phyloP scores from a whole-genome alignment of 2,329 filamentous ascomycete species.

The Akanthomyces uredinophilus region DNA sequence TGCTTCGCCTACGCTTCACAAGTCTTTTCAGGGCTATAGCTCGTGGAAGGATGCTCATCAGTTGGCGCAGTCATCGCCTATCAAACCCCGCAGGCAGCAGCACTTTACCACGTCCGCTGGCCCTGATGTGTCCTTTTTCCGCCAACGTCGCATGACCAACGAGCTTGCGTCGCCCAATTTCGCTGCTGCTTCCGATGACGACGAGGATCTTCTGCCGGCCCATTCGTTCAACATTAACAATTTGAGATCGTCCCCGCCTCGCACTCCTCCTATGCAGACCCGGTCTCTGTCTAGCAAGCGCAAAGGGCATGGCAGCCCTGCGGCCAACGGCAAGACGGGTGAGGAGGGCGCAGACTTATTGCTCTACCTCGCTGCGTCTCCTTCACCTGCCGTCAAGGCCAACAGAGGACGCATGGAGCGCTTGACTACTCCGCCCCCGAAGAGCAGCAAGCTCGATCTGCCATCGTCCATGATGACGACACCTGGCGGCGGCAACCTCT shows the following conservation, averaged over 20 bases:
- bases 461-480: conserved; percentile 89
- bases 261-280: conserved; percentile 68
- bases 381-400: conserved; percentile 68
- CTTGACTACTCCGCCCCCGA: conserved; percentile 71
- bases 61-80: conserved; percentile 80
- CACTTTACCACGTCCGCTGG: conserved; percentile 68
- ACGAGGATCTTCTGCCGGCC: conserved; percentile 73
- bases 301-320: conserved; percentile 42
- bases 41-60: conserved; percentile 75
- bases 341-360: conserved; percentile 79
- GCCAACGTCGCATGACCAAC: conserved; percentile 62
- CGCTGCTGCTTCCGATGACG: conserved; percentile 66
- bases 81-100: conserved; percentile 68
- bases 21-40: conserved; percentile 49
- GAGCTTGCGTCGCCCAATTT: conserved; percentile 57
- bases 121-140: conserved; percentile 74
- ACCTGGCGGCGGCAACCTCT: conserved; percentile 63
- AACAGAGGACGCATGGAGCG: conserved; percentile 56
- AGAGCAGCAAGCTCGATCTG: conserved; percentile 59
- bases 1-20: conserved; percentile 51
- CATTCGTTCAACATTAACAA: conserved; percentile 65
- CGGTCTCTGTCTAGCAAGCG: conserved; percentile 43
- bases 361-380: conserved; percentile 84
- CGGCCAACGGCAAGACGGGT: conserved; percentile 51
- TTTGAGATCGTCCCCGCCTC: conserved; percentile 73